Conservation (phyloP, 345 rosid genomes). For the Pelargonium nanum region DNA sequence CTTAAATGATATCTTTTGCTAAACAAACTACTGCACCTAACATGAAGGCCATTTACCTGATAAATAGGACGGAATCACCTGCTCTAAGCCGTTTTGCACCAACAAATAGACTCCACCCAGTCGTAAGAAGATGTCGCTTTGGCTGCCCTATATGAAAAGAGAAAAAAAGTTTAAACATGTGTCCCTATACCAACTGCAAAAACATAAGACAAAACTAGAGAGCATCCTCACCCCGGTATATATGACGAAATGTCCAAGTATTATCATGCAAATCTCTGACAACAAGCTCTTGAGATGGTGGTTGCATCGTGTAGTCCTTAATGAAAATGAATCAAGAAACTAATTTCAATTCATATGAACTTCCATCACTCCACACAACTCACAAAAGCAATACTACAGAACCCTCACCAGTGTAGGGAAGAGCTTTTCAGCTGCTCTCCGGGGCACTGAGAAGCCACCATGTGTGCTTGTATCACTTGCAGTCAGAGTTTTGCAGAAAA, state of each 20-base stretch:
- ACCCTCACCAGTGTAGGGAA: constrained; percentile 75
- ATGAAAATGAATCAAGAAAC: constrained; percentile 2
- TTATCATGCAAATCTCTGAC: constrained; percentile 88
- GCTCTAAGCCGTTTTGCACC: constrained; percentile 93
- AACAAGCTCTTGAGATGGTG: constrained; percentile 93
- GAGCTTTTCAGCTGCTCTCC: constrained; percentile 99
- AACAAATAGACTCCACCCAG: constrained; percentile 98
- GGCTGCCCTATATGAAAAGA: constrained; percentile 70
- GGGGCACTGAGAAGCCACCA: constrained; percentile 99
- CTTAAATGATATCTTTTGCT: no score
- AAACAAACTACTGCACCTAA: no score
- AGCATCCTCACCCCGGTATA: constrained; percentile 62
- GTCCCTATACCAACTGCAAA: not conserved
- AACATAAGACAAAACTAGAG: not conserved
- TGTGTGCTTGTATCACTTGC: constrained; percentile 99
- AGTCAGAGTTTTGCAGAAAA: constrained; percentile 91
- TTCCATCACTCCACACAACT: not conserved
- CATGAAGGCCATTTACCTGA: constrained; percentile 37
- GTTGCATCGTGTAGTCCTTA: constrained; percentile 90
- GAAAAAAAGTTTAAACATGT: not conserved
- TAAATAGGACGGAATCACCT: constrained; percentile 91
- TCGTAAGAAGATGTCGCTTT: constrained; percentile 91
- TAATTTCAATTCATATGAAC: not conserved
- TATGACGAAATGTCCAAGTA: constrained; percentile 95
- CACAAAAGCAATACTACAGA: not conserved